phyloP scores from a whole-genome alignment of 2,329 filamentous ascomycete species.

The Dactylonectria macrodidyma region DNA sequence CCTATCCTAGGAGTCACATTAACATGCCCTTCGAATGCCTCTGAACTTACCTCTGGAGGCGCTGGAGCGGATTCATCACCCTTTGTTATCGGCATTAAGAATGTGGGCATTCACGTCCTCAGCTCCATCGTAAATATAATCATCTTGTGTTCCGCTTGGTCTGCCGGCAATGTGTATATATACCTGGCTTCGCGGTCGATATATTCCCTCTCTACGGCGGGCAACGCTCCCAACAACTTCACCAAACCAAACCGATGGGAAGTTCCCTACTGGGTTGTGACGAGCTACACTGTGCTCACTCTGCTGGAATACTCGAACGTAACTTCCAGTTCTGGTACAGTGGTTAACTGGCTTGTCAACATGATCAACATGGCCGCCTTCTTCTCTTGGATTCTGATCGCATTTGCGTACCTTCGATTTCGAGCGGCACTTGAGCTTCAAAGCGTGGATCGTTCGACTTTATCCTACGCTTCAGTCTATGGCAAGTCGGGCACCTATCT shows the following conservation, averaged over 20 bases:
- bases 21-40: slow-evolving; percentile 23
- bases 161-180: slow-evolving; percentile 1
- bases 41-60: slow-evolving; percentile 48
- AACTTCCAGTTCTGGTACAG: slow-evolving; percentile 42
- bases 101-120: neutral
- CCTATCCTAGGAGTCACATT: slow-evolving; percentile 34
- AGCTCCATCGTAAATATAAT: slow-evolving; percentile 10
- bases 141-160: slow-evolving; percentile 1
- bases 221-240: slow-evolving; percentile 5
- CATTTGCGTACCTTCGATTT: slow-evolving; percentile 3
- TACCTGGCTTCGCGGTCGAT: slow-evolving; percentile 5
- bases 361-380: slow-evolving; percentile 36
- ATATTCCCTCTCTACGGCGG: slow-evolving; percentile 4
- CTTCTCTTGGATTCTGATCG: slow-evolving; percentile 32
- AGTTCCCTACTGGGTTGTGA: neutral
- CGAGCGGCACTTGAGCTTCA: slow-evolving; percentile 2
- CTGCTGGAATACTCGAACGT: slow-evolving; percentile 68
- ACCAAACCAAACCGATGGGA: neutral
- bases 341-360: slow-evolving; percentile 71
- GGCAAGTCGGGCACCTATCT: slow-evolving; percentile 5
- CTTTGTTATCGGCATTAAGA: slow-evolving; percentile 49
- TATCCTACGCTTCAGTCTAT: neutral
- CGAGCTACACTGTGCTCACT: neutral
- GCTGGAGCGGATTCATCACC: slow-evolving; percentile 58
- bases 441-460: neutral